Percentiles rank a stretch among this genome's conserved stretches.
phyloP scores from a whole-genome alignment of 2,329 filamentous ascomycete species.

The Alternaria solani region DNA sequence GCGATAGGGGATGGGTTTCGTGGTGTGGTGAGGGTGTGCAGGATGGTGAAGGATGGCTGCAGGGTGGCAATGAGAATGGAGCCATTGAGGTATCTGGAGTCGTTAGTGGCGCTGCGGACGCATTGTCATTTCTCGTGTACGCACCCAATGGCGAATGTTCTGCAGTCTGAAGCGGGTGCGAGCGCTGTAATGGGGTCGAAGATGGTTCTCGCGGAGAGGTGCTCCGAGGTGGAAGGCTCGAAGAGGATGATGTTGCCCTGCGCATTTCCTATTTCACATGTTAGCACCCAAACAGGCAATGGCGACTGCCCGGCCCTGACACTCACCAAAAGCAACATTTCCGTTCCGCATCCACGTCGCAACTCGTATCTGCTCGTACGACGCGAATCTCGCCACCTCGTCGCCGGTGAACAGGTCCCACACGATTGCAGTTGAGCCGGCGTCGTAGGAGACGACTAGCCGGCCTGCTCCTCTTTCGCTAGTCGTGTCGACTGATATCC shows the following conservation, averaged over 20 bases:
- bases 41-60: conserved; percentile 89
- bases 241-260: conserved; percentile 95
- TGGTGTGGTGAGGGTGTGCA: conserved; percentile 89
- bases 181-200: conserved; percentile 95
- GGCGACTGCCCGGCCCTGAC: background rate
- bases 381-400: conserved; percentile 89
- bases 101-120: conserved; percentile 25
- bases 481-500: conserved; percentile 89
- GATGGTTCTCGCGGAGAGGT: conserved; percentile 88
- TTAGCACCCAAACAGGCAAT: conserved; percentile 21
- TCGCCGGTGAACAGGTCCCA: conserved; percentile 95
- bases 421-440: conserved; percentile 88
- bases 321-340: conserved; percentile 92
- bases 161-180: conserved; percentile 86
- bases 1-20: conserved; percentile 86
- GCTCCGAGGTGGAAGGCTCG: conserved; percentile 90
- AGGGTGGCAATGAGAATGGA: conserved; percentile 89
- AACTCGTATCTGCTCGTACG: conserved; percentile 84
- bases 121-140: conserved; percentile 28
- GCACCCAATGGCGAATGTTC: conserved; percentile 95
- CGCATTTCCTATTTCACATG: conserved; percentile 72
- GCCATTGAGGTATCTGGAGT: conserved; percentile 85
- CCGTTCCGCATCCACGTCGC: conserved; percentile 97
- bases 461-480: conserved; percentile 86
- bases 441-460: conserved; percentile 91